These are phyloP conservation scores for Fusarium sp. DNA, from an alignment of 2,329 filamentous ascomycete species.

Conservation along the genomic window DNA sequence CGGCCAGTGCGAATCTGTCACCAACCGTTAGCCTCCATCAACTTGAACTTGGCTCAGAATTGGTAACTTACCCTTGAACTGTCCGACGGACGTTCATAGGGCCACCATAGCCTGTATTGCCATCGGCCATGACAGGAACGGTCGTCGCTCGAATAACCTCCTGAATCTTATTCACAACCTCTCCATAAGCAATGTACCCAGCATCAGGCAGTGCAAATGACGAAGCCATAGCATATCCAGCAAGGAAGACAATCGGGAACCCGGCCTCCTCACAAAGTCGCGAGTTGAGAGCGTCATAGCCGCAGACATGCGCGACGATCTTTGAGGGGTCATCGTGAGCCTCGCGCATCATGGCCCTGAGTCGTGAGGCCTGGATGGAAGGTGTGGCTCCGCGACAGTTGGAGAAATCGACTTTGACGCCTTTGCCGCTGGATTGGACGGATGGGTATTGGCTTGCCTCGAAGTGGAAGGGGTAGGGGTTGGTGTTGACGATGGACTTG, in stretches of 20 bases:
- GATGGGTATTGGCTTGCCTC: slow-evolving; percentile 15
- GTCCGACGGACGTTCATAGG: slow-evolving; percentile 61
- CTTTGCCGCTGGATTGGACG: slow-evolving; percentile 6
- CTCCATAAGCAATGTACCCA: slow-evolving; percentile 61
- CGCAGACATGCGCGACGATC: slow-evolving; percentile 58
- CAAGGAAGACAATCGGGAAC: slow-evolving; percentile 59
- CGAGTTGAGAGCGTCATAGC: slow-evolving; percentile 58
- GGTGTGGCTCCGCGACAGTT: slow-evolving; percentile 54
- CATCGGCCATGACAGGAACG: slow-evolving; percentile 59
- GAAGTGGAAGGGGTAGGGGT: slow-evolving; percentile 21
- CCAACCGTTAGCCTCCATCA: background rate
- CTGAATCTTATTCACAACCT: slow-evolving; percentile 60
- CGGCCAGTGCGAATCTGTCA: slow-evolving; percentile 55
- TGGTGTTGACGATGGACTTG: slow-evolving; percentile 22
- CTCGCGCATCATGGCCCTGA: slow-evolving; percentile 55
- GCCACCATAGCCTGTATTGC: slow-evolving; percentile 61
- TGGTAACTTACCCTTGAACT: slow-evolving; percentile 48
- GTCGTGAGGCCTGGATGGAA: slow-evolving; percentile 53
- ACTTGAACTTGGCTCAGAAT: rapidly evolving
- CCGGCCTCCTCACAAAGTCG: slow-evolving; percentile 59
- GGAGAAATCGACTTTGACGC: slow-evolving; percentile 7
- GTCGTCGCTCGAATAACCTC: slow-evolving; percentile 53
- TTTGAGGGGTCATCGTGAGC: slow-evolving; percentile 55
- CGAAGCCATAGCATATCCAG: slow-evolving; percentile 56
- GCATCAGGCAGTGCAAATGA: slow-evolving; percentile 59